Base-by-base conservation (phyloP, 2,329 filamentous ascomycete species). In the Claviceps maximensis region DNA sequence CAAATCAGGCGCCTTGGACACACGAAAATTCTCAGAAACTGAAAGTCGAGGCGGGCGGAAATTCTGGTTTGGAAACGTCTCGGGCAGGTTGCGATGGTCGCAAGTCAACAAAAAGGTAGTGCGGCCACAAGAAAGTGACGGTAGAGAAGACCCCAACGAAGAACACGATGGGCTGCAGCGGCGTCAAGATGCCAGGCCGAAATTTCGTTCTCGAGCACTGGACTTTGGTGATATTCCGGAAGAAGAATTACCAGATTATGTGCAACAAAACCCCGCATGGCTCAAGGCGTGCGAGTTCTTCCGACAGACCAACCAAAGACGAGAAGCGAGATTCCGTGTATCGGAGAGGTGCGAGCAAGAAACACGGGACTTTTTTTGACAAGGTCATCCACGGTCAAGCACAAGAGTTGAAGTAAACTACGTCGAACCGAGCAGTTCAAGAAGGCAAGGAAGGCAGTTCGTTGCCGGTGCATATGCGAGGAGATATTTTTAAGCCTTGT, bases 11-110 rank as follows among this genome's bases (percentile, higher is more conserved):
- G 63, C 65, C 19, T 81, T 77, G 77, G 65, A 72, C 49, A 61
- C 59, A 15, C 61, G 63, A 17, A 82, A 80, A 55, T 66, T 71
- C 36, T 59, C 62, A 1, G 78, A 82, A 54, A 79, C 82, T 31
- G 59, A 64, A 41, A 62, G 62, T 1, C 73, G 79, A 2, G 72
- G 71, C 4, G 68, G 66, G 3, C 69, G 75, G 19, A 82, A 82
- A 57, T 65, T 62, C 5, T 75, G 74, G 57, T 74, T 78, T 47
- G 76, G 78, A 21, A 71, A 69, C 54, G 72, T 69, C 0, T 61
- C 65, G 0, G 61, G 67, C 47, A 68, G 74, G 12, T 61, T 70
- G 56, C 67, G 61, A 29, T 66, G 65, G 56, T 57, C 66, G 48
- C 62, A 56, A 7, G 54, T 57, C 9, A 59, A 58, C 46, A 58